A percentile compares a stretch with the other conserved stretches of the same genome.
Evolutionary conservation across 495 filamentous ascomycete species (phyloP).

Genomic region (Annulohypoxylon moriforme): DNA sequence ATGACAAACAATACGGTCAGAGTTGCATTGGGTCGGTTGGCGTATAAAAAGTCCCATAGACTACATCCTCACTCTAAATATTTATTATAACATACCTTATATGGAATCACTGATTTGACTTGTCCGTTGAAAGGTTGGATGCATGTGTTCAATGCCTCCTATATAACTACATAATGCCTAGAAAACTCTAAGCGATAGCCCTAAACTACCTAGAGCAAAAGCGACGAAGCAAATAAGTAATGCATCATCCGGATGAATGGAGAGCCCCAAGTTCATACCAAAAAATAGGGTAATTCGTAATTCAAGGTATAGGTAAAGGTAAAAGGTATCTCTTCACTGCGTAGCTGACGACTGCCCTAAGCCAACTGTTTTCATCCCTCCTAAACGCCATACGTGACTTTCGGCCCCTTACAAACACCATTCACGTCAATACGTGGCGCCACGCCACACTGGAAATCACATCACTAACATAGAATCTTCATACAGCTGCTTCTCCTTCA

Average conservation of each 20-base stretch:
- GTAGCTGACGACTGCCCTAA: conserved; percentile 26
- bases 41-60: conserved; percentile 25
- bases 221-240: background rate
- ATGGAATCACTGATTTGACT: background rate
- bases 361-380: conserved; percentile 35
- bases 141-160: conserved; percentile 4
- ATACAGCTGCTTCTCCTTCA: conserved; percentile 58
- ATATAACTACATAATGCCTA: background rate
- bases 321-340: conserved; percentile 41
- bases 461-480: conserved; percentile 10
- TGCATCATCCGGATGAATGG: background rate
- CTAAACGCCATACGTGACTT: conserved; percentile 34
- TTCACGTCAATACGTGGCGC: background rate
- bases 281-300: background rate
- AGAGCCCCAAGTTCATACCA: background rate
- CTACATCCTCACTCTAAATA: conserved; percentile 36
- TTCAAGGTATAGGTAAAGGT: conserved; percentile 16
- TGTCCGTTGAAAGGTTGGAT: background rate
- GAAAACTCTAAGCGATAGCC: background rate
- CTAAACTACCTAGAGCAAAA: background rate
- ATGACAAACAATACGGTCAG: conserved; percentile 11
- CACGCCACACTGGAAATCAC: conserved; percentile 1
- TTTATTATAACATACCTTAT: background rate
- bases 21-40: conserved; percentile 12
- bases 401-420: conserved; percentile 16